Evolutionary conservation across 306 rosid species (phyloP).

Genomic region (Acacia acuminata): DNA sequence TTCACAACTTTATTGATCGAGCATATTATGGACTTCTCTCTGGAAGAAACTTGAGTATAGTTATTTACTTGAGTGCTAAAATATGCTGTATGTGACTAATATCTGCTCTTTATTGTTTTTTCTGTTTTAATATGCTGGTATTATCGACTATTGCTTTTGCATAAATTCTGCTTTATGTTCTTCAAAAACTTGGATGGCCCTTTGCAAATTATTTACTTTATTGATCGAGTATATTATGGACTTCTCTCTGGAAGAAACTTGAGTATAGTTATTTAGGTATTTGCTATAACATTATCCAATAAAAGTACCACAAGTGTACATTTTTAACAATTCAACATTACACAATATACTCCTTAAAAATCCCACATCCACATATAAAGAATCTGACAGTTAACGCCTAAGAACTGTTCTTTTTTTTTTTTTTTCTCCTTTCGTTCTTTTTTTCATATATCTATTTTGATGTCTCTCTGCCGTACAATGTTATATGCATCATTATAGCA

Average conservation of each 20-base stretch:
- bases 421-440: background rate
- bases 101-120: background rate
- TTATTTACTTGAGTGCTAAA: too few species aligned
- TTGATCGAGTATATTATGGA: constrained; percentile 1
- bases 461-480: background rate
- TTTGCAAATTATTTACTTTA: constrained; percentile 13
- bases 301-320: background rate
- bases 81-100: background rate
- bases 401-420: background rate
- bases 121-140: background rate
- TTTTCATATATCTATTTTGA: background rate
- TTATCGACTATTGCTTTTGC: background rate
- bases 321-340: background rate
- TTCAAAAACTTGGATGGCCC: background rate
- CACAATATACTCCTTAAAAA: too few species aligned
- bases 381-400: background rate
- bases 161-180: background rate
- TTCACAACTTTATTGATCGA: background rate
- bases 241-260: background rate
- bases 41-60: background rate
- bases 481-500: constrained; percentile 1
- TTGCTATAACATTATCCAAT: background rate
- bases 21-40: background rate
- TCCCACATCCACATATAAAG: too few species aligned
- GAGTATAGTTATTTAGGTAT: background rate